These are phyloP conservation scores for Neofusicoccum kwambonambiense DNA, from an alignment of 2,329 filamentous ascomycete species.

Conservation along the genomic window DNA sequence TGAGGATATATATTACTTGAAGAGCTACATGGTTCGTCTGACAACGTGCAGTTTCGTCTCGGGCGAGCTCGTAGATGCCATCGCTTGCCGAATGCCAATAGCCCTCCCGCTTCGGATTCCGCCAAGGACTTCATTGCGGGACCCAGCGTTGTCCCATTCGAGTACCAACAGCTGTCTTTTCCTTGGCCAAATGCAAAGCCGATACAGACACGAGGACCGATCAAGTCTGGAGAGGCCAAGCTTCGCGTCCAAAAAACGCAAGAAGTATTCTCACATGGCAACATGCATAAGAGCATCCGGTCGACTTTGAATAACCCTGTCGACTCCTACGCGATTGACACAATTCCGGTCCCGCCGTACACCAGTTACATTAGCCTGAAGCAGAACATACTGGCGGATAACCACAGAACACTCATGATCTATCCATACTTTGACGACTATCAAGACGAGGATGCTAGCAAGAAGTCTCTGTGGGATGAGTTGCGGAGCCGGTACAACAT, in stretches of 20 bases:
- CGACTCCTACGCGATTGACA: conserved; percentile 18
- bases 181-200: background rate
- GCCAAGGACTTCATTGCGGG: conserved; percentile 1
- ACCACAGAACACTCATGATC: conserved; percentile 40
- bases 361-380: conserved; percentile 43
- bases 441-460: conserved; percentile 18
- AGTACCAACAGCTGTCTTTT: background rate
- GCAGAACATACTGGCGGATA: conserved; percentile 42
- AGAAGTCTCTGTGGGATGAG: conserved; percentile 26
- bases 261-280: background rate
- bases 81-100: background rate
- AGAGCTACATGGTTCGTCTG: background rate
- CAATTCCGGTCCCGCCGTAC: conserved; percentile 35
- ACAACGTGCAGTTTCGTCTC: background rate
- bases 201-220: background rate
- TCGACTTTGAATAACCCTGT: background rate
- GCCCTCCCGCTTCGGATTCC: background rate
- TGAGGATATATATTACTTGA: background rate
- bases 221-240: background rate
- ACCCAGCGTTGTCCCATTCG: background rate
- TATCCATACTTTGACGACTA: conserved; percentile 36
- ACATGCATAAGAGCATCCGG: background rate
- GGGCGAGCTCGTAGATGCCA: conserved; percentile 3
- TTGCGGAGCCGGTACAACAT: conserved; percentile 30
- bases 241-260: background rate